Conservation (phyloP, 202 grass and related monocot genomes). For the Brachypodium distachyon region DNA sequence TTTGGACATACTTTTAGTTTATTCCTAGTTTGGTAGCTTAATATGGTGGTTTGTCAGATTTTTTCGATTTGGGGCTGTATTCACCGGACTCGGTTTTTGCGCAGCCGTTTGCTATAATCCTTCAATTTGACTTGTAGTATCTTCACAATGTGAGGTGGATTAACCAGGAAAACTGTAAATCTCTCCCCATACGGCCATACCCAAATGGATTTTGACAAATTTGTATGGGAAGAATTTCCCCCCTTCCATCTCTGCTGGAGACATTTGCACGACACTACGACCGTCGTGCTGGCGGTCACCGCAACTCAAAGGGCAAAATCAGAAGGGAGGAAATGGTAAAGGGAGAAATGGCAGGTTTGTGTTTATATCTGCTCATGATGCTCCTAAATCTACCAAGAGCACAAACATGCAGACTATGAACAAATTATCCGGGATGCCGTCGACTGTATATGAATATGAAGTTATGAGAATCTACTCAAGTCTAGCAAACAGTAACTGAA, state of each 20-base stretch:
- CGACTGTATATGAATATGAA: neutral
- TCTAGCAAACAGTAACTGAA: neutral
- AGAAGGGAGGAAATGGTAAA: neutral
- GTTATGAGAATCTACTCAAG: neutral
- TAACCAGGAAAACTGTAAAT: neutral
- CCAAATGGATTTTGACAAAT: neutral
- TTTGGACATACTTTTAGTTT: too few relatives aligned
- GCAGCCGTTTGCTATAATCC: neutral
- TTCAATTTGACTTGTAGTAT: neutral
- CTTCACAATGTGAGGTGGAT: neutral
- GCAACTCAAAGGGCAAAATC: neutral
- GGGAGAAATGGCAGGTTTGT: neutral
- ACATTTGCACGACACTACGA: neutral
- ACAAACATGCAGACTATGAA: neutral
- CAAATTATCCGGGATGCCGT: neutral
- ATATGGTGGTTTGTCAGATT: too few relatives aligned
- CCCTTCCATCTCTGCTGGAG: neutral
- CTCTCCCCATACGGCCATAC: neutral
- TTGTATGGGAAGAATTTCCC: neutral
- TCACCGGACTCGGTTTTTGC: neutral
- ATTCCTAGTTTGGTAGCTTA: too few relatives aligned
- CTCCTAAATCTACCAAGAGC: neutral
- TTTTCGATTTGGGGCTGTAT: neutral
- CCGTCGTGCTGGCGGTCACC: too few relatives aligned
- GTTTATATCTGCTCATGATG: neutral